phyloP scores from a whole-genome alignment of 2,329 filamentous ascomycete species.

The Scleromitrula shiraiana region DNA sequence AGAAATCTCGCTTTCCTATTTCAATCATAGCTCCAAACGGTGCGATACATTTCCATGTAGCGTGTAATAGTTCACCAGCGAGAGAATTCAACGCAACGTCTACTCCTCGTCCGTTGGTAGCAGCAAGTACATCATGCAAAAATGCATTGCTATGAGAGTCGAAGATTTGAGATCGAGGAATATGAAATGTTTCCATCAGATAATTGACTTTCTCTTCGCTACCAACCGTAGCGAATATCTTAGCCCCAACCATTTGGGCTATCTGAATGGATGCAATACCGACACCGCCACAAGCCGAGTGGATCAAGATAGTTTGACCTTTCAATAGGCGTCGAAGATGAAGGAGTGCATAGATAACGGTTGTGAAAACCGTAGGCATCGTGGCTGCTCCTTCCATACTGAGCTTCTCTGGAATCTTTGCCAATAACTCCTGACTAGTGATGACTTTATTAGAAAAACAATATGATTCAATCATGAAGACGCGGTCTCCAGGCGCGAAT shows the following conservation, averaged over 20 bases:
- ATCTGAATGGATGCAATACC: slow-evolving; percentile 29
- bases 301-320: slow-evolving; percentile 13
- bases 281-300: slow-evolving; percentile 26
- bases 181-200: slow-evolving; percentile 17
- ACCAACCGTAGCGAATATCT: slow-evolving; percentile 25
- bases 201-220: slow-evolving; percentile 12
- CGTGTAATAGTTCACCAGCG: slow-evolving; percentile 20
- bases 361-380: slow-evolving; percentile 19
- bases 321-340: slow-evolving; percentile 17
- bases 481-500: slow-evolving; percentile 12
- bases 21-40: slow-evolving; percentile 32
- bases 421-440: slow-evolving; percentile 27
- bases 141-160: slow-evolving; percentile 24
- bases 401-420: slow-evolving; percentile 15
- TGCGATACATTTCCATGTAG: slow-evolving; percentile 30
- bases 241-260: slow-evolving; percentile 21
- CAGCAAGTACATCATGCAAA: slow-evolving; percentile 13
- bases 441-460: slow-evolving; percentile 35
- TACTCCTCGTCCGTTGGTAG: slow-evolving; percentile 20
- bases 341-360: slow-evolving; percentile 21
- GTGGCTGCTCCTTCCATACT: slow-evolving; percentile 20
- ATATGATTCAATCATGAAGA: slow-evolving; percentile 35
- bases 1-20: slow-evolving; percentile 30
- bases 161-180: slow-evolving; percentile 24
- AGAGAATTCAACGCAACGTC: slow-evolving; percentile 25